phyloP scores from a whole-genome alignment of 2,329 filamentous ascomycete genomes.

The Aquanectria penicillioides region DNA sequence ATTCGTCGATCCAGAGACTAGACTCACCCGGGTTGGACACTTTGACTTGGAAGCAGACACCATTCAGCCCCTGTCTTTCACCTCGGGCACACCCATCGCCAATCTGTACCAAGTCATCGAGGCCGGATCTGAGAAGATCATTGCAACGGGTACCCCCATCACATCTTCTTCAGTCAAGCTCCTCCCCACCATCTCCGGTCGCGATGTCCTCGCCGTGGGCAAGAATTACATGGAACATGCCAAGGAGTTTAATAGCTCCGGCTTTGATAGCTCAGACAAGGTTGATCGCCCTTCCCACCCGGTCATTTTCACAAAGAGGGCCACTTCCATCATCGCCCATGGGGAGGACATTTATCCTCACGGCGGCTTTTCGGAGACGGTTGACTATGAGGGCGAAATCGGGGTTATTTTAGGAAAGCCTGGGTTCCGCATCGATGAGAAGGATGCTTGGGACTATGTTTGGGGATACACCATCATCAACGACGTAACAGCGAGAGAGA shows the following conservation, averaged over 20 bases:
- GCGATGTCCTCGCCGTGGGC: slow-evolving; percentile 65
- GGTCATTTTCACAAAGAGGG: slow-evolving; percentile 65
- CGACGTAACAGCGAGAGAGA: slow-evolving; percentile 61
- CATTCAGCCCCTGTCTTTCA: slow-evolving; percentile 55
- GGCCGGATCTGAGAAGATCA: slow-evolving; percentile 52
- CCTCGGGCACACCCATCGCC: slow-evolving; percentile 56
- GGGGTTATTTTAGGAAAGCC: slow-evolving; percentile 64
- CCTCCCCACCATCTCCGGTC: slow-evolving; percentile 56
- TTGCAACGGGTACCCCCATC: slow-evolving; percentile 34
- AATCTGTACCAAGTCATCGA: slow-evolving; percentile 64
- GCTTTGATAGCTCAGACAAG: slow-evolving; percentile 65
- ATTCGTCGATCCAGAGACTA: slow-evolving; percentile 20
- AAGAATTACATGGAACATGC: slow-evolving; percentile 69
- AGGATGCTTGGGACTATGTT: slow-evolving; percentile 59
- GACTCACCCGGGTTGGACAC: slow-evolving; percentile 25
- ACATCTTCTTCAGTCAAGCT: slow-evolving; percentile 50
- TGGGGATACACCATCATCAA: slow-evolving; percentile 68
- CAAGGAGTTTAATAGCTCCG: slow-evolving; percentile 65
- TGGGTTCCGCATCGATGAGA: slow-evolving; percentile 54
- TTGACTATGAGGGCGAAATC: slow-evolving; percentile 67
- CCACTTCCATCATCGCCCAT: slow-evolving; percentile 61
- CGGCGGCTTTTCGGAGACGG: slow-evolving; percentile 56
- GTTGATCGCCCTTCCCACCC: slow-evolving; percentile 61
- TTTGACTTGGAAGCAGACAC: slow-evolving; percentile 11
- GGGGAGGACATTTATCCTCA: slow-evolving; percentile 58